Conservation (phyloP, 225 moss, liverwort and hornwort species). For the Takakia lepidozioides region DNA sequence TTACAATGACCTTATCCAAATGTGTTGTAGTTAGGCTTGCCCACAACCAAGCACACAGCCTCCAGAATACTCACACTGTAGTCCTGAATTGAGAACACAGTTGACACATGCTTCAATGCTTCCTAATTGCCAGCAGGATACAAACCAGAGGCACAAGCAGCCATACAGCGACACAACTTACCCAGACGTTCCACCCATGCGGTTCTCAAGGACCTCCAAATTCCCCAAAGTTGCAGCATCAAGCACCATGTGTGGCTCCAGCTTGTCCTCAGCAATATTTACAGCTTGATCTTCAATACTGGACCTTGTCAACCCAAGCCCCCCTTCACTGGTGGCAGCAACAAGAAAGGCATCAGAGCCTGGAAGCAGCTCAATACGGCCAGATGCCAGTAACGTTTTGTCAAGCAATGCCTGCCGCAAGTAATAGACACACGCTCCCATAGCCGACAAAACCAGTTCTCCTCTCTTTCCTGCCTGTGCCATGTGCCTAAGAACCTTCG, state of each 20-base stretch:
- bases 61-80: no score
- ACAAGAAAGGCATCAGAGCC: slow-evolving; percentile 41
- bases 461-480: slow-evolving; percentile 44
- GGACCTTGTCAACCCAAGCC: slow-evolving; percentile 14
- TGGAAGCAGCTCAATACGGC: slow-evolving; percentile 75
- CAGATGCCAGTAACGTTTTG: slow-evolving; percentile 48
- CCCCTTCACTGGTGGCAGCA: slow-evolving; percentile 19
- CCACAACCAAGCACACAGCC: no score
- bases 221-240: slow-evolving; percentile 93
- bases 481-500: slow-evolving; percentile 48
- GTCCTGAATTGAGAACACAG: no score
- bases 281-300: no score
- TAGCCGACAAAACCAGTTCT: slow-evolving; percentile 62
- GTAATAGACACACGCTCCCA: slow-evolving; percentile 77
- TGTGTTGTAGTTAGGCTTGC: no score
- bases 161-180: slow-evolving; percentile 17
- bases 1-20: background rate
- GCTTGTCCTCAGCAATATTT: slow-evolving; percentile 10
- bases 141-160: background rate
- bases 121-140: background rate
- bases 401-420: slow-evolving; percentile 77
- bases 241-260: slow-evolving; percentile 70
- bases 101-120: background rate
- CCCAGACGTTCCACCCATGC: slow-evolving; percentile 77
- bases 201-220: slow-evolving; percentile 85